A percentile compares a stretch with the other conserved stretches of the same genome.
Evolutionary conservation across 2,329 filamentous ascomycete genomes (phyloP).

Genomic region (Geoglossum cookeanum): DNA sequence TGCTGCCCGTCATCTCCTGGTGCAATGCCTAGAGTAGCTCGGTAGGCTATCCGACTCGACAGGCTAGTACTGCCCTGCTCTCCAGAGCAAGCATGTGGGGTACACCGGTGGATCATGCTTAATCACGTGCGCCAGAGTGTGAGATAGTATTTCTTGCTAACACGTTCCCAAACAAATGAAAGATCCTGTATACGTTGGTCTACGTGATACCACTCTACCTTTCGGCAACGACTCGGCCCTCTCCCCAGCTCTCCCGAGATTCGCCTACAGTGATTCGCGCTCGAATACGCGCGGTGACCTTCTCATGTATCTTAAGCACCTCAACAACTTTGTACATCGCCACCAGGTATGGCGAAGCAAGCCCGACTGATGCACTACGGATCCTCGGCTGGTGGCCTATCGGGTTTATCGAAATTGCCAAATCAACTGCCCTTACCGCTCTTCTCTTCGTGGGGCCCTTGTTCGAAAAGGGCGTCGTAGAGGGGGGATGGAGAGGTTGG

Average conservation of each 20-base stretch:
- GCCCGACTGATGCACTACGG: constrained; percentile 38
- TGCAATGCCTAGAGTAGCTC: not conserved
- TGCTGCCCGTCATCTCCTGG: not conserved
- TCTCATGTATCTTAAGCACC: constrained; percentile 53
- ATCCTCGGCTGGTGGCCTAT: constrained; percentile 69
- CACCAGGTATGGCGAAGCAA: constrained; percentile 30
- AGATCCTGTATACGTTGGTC: constrained; percentile 66
- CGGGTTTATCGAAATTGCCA: constrained; percentile 41
- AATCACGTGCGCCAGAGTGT: not conserved
- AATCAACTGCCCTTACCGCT: constrained; percentile 49
- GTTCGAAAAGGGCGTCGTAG: constrained; percentile 58
- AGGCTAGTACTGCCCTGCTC: not conserved
- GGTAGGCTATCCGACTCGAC: not conserved
- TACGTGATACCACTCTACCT: constrained; percentile 89
- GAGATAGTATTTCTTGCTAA: not conserved
- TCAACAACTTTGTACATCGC: constrained; percentile 48
- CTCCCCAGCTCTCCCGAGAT: constrained; percentile 61
- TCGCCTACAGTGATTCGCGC: constrained; percentile 76
- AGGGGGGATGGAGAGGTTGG: constrained; percentile 50
- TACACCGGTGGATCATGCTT: not conserved
- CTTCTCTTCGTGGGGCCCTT: constrained; percentile 71
- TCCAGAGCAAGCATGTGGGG: not conserved
- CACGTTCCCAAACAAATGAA: not conserved
- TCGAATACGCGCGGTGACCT: constrained; percentile 59
- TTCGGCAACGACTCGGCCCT: constrained; percentile 60